These are phyloP conservation scores for Lactarius pseudohatsudake DNA, from an alignment of 768 basidiomycete genomes.

Conservation along the genomic window DNA sequence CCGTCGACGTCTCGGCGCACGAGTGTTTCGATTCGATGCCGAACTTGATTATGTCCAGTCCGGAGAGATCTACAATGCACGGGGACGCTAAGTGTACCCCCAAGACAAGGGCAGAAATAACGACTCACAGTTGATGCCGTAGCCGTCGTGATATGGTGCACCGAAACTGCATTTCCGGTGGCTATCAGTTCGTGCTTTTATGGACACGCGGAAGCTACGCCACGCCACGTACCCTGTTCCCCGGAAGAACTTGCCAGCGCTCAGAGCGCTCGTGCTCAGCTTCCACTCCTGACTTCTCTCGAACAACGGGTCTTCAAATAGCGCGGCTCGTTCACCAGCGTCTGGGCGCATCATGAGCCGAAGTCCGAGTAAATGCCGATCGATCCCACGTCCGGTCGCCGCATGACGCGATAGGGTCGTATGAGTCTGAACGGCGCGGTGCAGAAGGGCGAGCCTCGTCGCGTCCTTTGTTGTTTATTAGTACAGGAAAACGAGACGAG, in stretches of 20 bases:
- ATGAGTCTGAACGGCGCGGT: conserved; percentile 69
- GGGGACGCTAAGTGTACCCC: conserved; percentile 28
- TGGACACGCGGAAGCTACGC: background rate
- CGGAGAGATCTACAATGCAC: conserved; percentile 66
- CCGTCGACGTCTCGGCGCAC: conserved; percentile 66
- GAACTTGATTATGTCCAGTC: conserved; percentile 78
- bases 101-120: background rate
- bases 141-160: conserved; percentile 77
- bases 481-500: background rate
- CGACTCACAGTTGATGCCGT: conserved; percentile 88
- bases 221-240: conserved; percentile 71
- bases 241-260: conserved; percentile 80
- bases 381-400: conserved; percentile 79
- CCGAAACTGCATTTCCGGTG: conserved; percentile 59
- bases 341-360: conserved; percentile 57
- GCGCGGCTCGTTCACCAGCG: conserved; percentile 52
- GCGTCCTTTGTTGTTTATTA: conserved; percentile 17
- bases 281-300: conserved; percentile 78
- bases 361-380: conserved; percentile 88
- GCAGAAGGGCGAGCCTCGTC: conserved; percentile 52
- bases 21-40: conserved; percentile 90
- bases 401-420: conserved; percentile 71
- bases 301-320: conserved; percentile 82
- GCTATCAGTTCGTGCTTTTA: conserved; percentile 3
- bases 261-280: conserved; percentile 86